Base-by-base conservation (phyloP, 1,139 yeast species). In the Diutina neorugosa region DNA sequence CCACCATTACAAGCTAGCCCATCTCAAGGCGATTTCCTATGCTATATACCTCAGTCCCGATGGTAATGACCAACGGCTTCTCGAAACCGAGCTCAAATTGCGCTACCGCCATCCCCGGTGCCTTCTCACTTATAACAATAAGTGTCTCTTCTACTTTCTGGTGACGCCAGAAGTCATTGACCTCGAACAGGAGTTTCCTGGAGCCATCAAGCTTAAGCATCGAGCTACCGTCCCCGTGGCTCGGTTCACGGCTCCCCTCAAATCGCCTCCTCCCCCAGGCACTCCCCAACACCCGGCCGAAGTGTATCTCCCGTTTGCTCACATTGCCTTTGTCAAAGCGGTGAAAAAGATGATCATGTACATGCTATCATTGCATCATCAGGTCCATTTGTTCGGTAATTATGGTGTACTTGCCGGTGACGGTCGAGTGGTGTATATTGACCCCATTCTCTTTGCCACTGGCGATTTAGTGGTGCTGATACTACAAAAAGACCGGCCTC, bases 251-350 rank as follows among this genome's bases (percentile, higher is more conserved):
- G 67, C 65, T 47, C 69, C 70, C 3, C 63, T 65, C 14, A 64
- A 62, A 53, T 50, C 60, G 27, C 18, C 16, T 8, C 37, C 12
- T 11, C 37, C 37, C 9, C 2, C 37, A 31, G n/a, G n/a, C 9
- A 8, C 19, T 6, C 54, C 44, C 23, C 65, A 63, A 25, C 65
- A n/a, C 12, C 19, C 34, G 9, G 23, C 62, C 31, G 69, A 65
- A 62, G 64, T 42, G 71, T 55, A 37, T 19, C 19, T 40, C 4
- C 78, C 77, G 49, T 78, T 69, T 59, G 78, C 76, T 52, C 73
- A 73, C 62, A 72, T 81, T 4, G 70, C 86, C n/a, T 78, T 84
- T 53, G 62, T 82, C 40, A 80, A 79, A 56, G 83, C 91, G 0
- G 71, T 84, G 40, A 77, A 82, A 61, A 78, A 82, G 55, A 67